A percentile compares a stretch with the other conserved stretches of the same genome.
These are phyloP conservation scores for Rhodofomes roseus DNA, from an alignment of 1,284 basidiomycete species.

Conservation along the genomic window DNA sequence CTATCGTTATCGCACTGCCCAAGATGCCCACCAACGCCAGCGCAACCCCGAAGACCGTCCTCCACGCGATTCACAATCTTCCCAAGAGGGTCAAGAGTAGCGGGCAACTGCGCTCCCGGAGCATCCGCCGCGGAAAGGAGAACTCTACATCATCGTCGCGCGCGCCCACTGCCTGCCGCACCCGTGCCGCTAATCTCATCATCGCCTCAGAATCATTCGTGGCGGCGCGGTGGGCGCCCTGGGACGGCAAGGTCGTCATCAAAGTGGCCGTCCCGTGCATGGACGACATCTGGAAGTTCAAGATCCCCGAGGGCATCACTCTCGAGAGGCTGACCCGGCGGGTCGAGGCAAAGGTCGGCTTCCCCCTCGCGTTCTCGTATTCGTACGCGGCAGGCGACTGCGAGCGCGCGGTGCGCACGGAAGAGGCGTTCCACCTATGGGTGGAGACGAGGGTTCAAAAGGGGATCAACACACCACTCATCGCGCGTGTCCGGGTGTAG, in stretches of 20 bases:
- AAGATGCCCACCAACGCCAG: slow-evolving; percentile 1
- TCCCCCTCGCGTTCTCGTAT: slow-evolving; percentile 27
- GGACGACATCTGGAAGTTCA: slow-evolving; percentile 38
- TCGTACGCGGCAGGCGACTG: slow-evolving; percentile 1
- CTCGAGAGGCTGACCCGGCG: slow-evolving; percentile 28
- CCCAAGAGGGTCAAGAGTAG: slow-evolving; percentile 18
- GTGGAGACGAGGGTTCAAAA: slow-evolving; percentile 19
- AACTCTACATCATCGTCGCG: slow-evolving; percentile 10
- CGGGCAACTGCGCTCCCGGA: slow-evolving; percentile 7
- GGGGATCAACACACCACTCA: slow-evolving; percentile 24
- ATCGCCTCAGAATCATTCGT: slow-evolving; percentile 4
- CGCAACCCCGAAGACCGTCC: slow-evolving; percentile 16
- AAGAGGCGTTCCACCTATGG: slow-evolving; percentile 24
- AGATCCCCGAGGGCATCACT: slow-evolving; percentile 29
- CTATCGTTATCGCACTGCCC: not conserved
- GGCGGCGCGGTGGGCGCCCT: slow-evolving; percentile 27
- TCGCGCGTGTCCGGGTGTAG: slow-evolving; percentile 13
- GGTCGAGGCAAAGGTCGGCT: slow-evolving; percentile 33
- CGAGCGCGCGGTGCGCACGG: slow-evolving; percentile 15
- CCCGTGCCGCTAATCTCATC: not conserved
- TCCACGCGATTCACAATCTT: slow-evolving; percentile 22
- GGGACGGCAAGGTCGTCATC: slow-evolving; percentile 33
- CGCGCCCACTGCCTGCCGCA: not conserved
- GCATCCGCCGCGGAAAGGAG: slow-evolving; percentile 16
- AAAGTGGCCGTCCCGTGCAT: slow-evolving; percentile 39